Percentiles rank a stretch among this genome's conserved stretches.
Evolutionary conservation across 495 filamentous ascomycete species (phyloP).

Genomic region (Staphylotrichum tortipilum): DNA sequence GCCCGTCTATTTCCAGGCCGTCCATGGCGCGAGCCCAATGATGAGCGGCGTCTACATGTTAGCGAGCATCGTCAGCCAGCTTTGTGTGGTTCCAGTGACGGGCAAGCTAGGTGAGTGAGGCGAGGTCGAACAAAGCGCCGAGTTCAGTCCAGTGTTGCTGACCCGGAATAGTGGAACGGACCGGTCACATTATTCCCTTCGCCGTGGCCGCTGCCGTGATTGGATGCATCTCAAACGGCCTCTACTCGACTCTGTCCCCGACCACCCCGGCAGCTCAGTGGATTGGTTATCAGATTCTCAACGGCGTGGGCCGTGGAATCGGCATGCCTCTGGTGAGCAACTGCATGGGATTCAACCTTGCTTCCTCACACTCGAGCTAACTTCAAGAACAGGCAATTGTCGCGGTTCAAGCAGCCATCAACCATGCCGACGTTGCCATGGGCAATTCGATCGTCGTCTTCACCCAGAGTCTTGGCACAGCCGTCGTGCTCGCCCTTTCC

Average conservation of each 20-base stretch:
- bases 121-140: too few species aligned
- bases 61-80: conserved; percentile 34
- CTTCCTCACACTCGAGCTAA: not conserved
- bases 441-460: conserved; percentile 56
- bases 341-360: not conserved
- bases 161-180: conserved; percentile 10
- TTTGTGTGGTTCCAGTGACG: conserved; percentile 40
- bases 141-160: conserved; percentile 24
- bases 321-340: conserved; percentile 44
- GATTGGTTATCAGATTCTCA: conserved; percentile 60
- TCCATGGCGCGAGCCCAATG: conserved; percentile 41
- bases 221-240: conserved; percentile 49
- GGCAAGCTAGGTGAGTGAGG: conserved; percentile 36
- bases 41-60: conserved; percentile 47
- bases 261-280: conserved; percentile 37
- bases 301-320: conserved; percentile 53
- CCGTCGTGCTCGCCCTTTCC: conserved; percentile 50
- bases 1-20: conserved; percentile 64
- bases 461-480: conserved; percentile 50
- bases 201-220: conserved; percentile 42
- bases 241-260: conserved; percentile 49
- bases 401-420: conserved; percentile 43
- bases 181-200: conserved; percentile 56
- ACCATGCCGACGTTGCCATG: conserved; percentile 45
- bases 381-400: conserved; percentile 36